Evolutionary conservation across 179 eudicot genomes (phyloP), one percentile per base, ranked within the genome.

Genomic region (Spinacia oleracea): DNA sequence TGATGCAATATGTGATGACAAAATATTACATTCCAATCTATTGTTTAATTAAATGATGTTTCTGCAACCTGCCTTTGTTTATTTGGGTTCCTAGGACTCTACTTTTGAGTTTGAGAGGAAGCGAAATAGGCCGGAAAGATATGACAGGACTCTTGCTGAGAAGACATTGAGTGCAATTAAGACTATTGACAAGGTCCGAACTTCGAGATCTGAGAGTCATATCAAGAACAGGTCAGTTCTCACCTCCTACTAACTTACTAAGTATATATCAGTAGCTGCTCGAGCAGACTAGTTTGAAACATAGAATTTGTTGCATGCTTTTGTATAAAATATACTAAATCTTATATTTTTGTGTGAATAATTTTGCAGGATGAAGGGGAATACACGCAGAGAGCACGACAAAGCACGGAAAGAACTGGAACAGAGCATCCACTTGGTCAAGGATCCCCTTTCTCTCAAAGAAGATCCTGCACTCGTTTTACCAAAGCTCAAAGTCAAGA

Each of bases 71-170:
- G 53, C 35, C 15, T 64, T 58, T 31, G 32, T 42, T 2, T 21
- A 25, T 70, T 73, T 34, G 23, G 31, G 12, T 48, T 35, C 40
- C 35, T 34, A 93, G 98, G 98, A 95, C 76, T 75, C 98, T 25
- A 95, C 98, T 55, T 95, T 95, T 82, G 98, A 95, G 78, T 93
- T 95, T 76, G 98, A 95, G 92, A 89, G 98, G 86, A 95, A 91
- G 88, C 80, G 98, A 31, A 93, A 95, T 77, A 89, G 98, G 83
- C 98, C 97, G 18, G 98, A 93, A 88, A 89, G 93, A 86, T 95
- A 95, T 69, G 97, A 93, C 84, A 89, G 98, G 82, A 90, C 87
- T 83, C 79, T 90, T 11, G 73, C 89, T 9, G 85, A 85, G 84
- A 80, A 88, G 72, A 90, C 91, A 40, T 77, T 95, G 77, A 88